These are phyloP conservation scores for Penicillium turbatum DNA, from an alignment of 495 filamentous ascomycete genomes.

Conservation along the genomic window DNA sequence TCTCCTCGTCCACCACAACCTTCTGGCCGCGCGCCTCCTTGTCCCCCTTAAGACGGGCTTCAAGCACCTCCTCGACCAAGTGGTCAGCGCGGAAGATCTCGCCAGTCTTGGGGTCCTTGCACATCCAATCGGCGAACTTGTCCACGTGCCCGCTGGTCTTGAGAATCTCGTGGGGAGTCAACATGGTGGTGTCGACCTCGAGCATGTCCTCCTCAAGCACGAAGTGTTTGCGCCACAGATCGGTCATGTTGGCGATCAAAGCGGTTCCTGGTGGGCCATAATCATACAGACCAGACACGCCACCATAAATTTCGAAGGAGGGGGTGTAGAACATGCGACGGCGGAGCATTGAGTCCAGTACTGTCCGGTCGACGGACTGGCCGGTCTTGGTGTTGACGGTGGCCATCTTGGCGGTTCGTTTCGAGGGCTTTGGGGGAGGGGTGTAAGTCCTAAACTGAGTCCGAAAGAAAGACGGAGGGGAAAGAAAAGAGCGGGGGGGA, in stretches of 20 bases:
- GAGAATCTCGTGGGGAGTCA: constrained; percentile 84
- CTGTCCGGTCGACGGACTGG: constrained; percentile 74
- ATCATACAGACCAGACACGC: constrained; percentile 80
- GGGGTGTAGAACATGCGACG: constrained; percentile 92
- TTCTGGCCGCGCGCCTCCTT: constrained; percentile 72
- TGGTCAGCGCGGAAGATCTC: constrained; percentile 96
- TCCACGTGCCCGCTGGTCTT: constrained; percentile 98
- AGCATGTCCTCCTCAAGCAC: constrained; percentile 88
- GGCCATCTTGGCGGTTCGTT: constrained; percentile 47
- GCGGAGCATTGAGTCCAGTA: constrained; percentile 78
- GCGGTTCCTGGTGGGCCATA: constrained; percentile 80
- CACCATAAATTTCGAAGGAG: constrained; percentile 90
- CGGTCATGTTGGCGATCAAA: constrained; percentile 79
- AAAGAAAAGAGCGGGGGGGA: constrained; percentile 34
- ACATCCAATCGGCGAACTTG: constrained; percentile 99
- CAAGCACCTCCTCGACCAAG: constrained; percentile 88
- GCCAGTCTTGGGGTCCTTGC: constrained; percentile 95
- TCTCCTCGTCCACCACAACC: constrained; percentile 60
- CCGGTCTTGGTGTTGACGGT: constrained; percentile 78
- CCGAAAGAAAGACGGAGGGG: constrained; percentile 28
- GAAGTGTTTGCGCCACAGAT: constrained; percentile 90
- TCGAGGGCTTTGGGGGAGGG: constrained; percentile 27
- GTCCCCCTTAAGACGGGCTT: constrained; percentile 74
- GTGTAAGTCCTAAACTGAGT: constrained; percentile 25
- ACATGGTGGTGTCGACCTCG: constrained; percentile 78